Base-by-base conservation (phyloP, 106 monocot species). In the Dendrobium chrysotoxum region DNA sequence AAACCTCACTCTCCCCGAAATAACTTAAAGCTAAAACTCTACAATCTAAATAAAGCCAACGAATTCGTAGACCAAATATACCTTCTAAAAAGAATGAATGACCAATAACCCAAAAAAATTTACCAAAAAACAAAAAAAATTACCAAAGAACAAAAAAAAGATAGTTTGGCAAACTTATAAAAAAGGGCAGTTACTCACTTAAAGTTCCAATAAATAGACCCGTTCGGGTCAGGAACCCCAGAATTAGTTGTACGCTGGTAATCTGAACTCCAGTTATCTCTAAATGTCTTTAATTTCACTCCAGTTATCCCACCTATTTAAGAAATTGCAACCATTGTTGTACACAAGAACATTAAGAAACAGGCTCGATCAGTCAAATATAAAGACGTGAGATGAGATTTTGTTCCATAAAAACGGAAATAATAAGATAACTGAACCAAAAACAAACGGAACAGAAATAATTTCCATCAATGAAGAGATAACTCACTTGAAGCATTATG, bases 191-290 rank as follows among this genome's bases (percentile, higher is more conserved):
- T 53, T 25, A 38, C 82, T 83, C 85, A 95, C 97, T 98, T 98
- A 68, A 98, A 98, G 82, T 89, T 89, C 97, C 97, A 98, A 87
- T 86, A 85, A 76, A 91, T 92, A 75, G 92, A 72, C 28, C 97
- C 97, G 23, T 86, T 61, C 31, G 78, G 81, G 41, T 92, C 89
- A 84, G 97, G 97, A 79, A 98, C 86, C 53, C 97, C 97, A 82
- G 91, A 91, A 89, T 92, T 94, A 75, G 90, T 95, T 38, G 97
- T 98, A 5, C 87, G 86, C 75, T 98, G 94, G 75, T 95, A 98
- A 65, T 86, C 92, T 66, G 94, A 89, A 79, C 83, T 80, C 97
- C 97, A 98, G 75, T 98, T 98, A 18, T 95, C 88, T 82, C 81
- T 92, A 26, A 98, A 88, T 87, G 95, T 95, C 25, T 83, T 44